phyloP scores from a whole-genome alignment of 768 basidiomycete species.

The Agaricus blazei region DNA sequence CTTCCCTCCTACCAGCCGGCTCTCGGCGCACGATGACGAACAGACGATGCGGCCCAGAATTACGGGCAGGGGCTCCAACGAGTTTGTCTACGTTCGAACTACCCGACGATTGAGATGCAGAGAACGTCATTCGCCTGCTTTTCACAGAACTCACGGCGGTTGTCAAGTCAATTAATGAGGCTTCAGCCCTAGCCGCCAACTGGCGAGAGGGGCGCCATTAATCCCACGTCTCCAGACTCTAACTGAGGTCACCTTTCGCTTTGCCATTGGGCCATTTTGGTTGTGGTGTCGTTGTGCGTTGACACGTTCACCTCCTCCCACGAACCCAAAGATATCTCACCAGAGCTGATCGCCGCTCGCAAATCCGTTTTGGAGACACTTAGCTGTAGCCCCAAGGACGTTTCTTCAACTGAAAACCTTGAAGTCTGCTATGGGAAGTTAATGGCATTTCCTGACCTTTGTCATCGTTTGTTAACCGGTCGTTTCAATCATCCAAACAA shows the following conservation, averaged over 20 bases:
- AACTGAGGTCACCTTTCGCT: slow-evolving; percentile 54
- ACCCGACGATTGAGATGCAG: slow-evolving; percentile 40
- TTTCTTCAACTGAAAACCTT: slow-evolving; percentile 47
- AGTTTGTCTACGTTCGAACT: slow-evolving; percentile 16
- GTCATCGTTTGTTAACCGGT: slow-evolving; percentile 80
- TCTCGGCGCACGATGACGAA: slow-evolving; percentile 53
- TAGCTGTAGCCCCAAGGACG: slow-evolving; percentile 82
- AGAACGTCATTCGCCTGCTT: slow-evolving; percentile 65
- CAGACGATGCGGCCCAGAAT: slow-evolving; percentile 49
- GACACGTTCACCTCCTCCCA: slow-evolving; percentile 58
- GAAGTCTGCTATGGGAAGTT: slow-evolving; percentile 85
- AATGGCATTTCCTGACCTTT: slow-evolving; percentile 81
- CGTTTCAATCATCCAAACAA: slow-evolving; percentile 53
- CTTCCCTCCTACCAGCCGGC: slow-evolving; percentile 19
- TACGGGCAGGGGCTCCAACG: no score
- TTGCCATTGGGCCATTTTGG: slow-evolving; percentile 85
- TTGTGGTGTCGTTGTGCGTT: slow-evolving; percentile 89
- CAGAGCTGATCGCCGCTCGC: slow-evolving; percentile 83
- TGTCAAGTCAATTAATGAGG: slow-evolving; percentile 41
- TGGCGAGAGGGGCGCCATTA: slow-evolving; percentile 70
- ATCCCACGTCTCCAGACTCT: slow-evolving; percentile 51
- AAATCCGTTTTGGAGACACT: slow-evolving; percentile 90
- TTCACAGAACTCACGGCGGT: slow-evolving; percentile 64
- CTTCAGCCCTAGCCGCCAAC: slow-evolving; percentile 82
- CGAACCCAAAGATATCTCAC: slow-evolving; percentile 71